Percentiles rank a stretch among this genome's conserved stretches.
Conservation (phyloP, 2,329 filamentous ascomycete genomes). For the Aspergillus sp. region DNA sequence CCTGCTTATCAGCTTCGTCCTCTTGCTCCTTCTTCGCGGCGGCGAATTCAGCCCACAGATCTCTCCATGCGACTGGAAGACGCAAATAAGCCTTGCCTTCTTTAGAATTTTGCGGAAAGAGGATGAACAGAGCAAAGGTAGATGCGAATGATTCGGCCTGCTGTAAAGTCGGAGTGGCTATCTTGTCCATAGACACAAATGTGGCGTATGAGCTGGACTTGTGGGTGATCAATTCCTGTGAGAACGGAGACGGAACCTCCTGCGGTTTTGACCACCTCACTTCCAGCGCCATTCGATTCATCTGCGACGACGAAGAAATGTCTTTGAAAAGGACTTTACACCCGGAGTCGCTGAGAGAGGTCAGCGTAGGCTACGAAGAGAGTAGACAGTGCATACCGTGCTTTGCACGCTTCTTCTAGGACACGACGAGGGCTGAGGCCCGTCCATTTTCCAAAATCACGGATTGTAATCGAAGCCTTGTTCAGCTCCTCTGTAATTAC, state of each 20-base stretch:
- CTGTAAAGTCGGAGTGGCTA: constrained; percentile 74
- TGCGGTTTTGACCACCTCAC: constrained; percentile 81
- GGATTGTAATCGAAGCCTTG: constrained; percentile 58
- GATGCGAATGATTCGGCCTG: constrained; percentile 89
- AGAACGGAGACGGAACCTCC: constrained; percentile 51
- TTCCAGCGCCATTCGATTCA: constrained; percentile 73
- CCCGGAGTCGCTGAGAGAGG: constrained; percentile 64
- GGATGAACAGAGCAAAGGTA: constrained; percentile 77
- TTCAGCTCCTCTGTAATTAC: constrained; percentile 39
- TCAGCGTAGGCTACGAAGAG: neutral
- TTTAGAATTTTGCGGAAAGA: constrained; percentile 76
- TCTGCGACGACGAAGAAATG: constrained; percentile 74
- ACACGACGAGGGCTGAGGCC: constrained; percentile 76
- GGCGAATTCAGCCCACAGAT: constrained; percentile 81
- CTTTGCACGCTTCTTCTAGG: constrained; percentile 85
- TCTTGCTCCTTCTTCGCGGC: constrained; percentile 70
- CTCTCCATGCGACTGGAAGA: constrained; percentile 79
- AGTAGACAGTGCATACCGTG: constrained; percentile 58
- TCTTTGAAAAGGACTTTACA: constrained; percentile 70
- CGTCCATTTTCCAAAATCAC: constrained; percentile 83
- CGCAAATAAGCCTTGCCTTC: constrained; percentile 85
- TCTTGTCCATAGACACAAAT: constrained; percentile 71
- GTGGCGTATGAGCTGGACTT: constrained; percentile 53
- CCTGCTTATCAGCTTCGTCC: constrained; percentile 71
- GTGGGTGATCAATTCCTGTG: constrained; percentile 48